Base-by-base conservation (phyloP, 73 alveolate species). In the Loxodes magnus region DNA sequence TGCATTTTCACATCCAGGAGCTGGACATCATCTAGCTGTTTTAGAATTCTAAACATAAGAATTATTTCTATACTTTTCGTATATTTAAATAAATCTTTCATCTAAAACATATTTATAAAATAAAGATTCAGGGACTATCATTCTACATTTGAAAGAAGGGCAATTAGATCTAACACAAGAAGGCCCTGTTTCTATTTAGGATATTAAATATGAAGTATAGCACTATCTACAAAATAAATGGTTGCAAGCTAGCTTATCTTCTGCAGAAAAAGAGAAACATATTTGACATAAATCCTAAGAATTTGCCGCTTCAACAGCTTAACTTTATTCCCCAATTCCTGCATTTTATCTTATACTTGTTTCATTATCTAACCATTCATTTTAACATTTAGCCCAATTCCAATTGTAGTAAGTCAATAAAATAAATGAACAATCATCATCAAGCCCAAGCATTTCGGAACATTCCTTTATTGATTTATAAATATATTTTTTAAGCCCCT, bases 1-100 rank as follows among this genome's bases (percentile, higher is more conserved):
- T 9, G 84, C 81, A 26, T 37, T 29, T 28, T 54, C 72, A 54
- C 96, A 84, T 29, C 74, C 74, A 27, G 93, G 90, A 38, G 81
- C 77, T 6, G 96, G 96, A 37, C 96, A 84, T 84, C 90, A 79
- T 62, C 80, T 84, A 30, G 61, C 42, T n/a, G 44, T 35, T 35
- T 64, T 53, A 28, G 44, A 24, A 52, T 53, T 65, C 58, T 84
- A 90, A 38, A 77, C 74, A 53, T 64, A 79, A 36, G 93, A 84
- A 17, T 80, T 82, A 0, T 46, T 31, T 23, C 34, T 28, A 4
- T 16, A 84, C 31, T 34, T 53, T 43, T 64, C 35, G 48, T 67
- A 61, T 22, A 30, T 27, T 36, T 51, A 21, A 61, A 22, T 53
- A 4, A 24, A 5, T 21, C 29, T 41, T 23, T 15, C 0, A 0